Evolutionary conservation across 1,284 basidiomycete genomes (phyloP).

Genomic region (Microbotryomycetes sp.): DNA sequence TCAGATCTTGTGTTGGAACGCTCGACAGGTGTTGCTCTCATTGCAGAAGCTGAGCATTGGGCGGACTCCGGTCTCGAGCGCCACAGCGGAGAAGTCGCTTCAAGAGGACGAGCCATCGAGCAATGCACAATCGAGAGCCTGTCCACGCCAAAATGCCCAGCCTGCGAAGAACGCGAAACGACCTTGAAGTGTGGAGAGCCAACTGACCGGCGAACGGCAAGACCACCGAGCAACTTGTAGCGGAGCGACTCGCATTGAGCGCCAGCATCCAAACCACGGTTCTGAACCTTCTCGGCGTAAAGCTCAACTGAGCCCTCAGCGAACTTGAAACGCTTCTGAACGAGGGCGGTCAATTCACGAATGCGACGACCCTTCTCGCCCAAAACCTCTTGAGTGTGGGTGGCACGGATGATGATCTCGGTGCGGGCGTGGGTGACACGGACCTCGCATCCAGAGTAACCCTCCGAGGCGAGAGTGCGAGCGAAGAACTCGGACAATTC

Average conservation of each 20-base stretch:
- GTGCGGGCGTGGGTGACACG: constrained; percentile 98
- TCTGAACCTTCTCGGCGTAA: constrained; percentile 99
- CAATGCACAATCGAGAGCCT: background rate
- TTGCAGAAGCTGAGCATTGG: too few relatives aligned
- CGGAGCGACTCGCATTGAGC: constrained; percentile 98
- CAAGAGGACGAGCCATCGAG: background rate
- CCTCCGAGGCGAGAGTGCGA: constrained; percentile 97
- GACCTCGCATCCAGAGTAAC: constrained; percentile 99
- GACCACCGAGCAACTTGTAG: constrained; percentile 99
- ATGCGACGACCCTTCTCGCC: constrained; percentile 99
- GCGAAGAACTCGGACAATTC: constrained; percentile 52
- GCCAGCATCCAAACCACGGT: constrained; percentile 96
- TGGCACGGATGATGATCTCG: constrained; percentile 99
- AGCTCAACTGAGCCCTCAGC: constrained; percentile 97
- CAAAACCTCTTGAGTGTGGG: constrained; percentile 99
- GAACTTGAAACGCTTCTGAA: constrained; percentile 99
- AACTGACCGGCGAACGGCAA: constrained; percentile 89
- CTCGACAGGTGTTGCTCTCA: background rate
- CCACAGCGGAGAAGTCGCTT: too few relatives aligned
- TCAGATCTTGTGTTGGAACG: background rate
- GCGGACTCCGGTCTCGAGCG: too few relatives aligned
- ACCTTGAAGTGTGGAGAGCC: too few relatives aligned
- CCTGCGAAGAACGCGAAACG: background rate
- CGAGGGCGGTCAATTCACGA: constrained; percentile 94
- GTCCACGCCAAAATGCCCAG: background rate